Conservation (phyloP, 371 early-diverging fungal species). For the Mortierella sp. region DNA sequence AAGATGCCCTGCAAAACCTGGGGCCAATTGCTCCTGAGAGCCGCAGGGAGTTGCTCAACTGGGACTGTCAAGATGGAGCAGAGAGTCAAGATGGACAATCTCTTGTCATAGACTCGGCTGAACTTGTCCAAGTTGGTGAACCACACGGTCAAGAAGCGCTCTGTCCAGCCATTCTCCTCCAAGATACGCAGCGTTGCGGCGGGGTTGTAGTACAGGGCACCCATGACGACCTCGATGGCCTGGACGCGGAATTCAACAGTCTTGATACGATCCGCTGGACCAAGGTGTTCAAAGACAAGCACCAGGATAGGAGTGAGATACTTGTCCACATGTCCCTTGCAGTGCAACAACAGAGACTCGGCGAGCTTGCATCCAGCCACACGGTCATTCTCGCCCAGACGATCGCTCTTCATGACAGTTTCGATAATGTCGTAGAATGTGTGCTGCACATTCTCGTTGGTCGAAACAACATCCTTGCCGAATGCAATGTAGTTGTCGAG, state of each 20-base stretch:
- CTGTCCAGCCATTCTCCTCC: constrained; percentile 82
- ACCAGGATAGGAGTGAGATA: constrained; percentile 71
- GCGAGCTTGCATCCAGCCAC: constrained; percentile 82
- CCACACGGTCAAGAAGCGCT: constrained; percentile 86
- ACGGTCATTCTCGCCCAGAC: constrained; percentile 76
- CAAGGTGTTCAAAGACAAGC: constrained; percentile 74
- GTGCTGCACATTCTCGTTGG: constrained; percentile 70
- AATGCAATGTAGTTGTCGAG: constrained; percentile 90
- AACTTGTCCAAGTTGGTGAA: constrained; percentile 79
- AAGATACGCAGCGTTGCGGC: constrained; percentile 75
- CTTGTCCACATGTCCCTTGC: constrained; percentile 78
- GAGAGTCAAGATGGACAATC: constrained; percentile 84
- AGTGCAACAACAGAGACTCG: constrained; percentile 82
- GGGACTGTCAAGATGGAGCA: constrained; percentile 80
- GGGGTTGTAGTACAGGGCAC: constrained; percentile 89
- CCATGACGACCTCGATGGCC: constrained; percentile 72
- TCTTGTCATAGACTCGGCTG: constrained; percentile 93
- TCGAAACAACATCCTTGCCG: constrained; percentile 77
- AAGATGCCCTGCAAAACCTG: constrained; percentile 78
- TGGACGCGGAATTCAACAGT: constrained; percentile 55
- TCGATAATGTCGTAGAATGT: constrained; percentile 79
- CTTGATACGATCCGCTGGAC: constrained; percentile 63
- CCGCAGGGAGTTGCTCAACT: constrained; percentile 73
- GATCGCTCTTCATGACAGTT: constrained; percentile 76
- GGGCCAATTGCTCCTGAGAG: constrained; percentile 77